These are phyloP conservation scores for Blastobotrys parvus DNA, from an alignment of 805 yeast genomes.

Conservation along the genomic window DNA sequence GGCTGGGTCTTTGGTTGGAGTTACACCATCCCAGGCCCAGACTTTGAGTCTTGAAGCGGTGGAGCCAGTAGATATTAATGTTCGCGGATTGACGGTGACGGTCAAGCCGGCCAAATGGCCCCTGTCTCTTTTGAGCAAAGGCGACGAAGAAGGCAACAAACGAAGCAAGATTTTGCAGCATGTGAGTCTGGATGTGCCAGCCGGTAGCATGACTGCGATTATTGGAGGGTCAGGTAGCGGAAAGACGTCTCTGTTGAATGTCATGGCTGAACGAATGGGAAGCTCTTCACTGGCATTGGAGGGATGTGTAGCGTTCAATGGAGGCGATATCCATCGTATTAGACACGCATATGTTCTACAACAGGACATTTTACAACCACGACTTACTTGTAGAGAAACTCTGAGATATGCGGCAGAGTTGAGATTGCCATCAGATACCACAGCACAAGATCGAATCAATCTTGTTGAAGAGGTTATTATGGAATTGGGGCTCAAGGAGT, in stretches of 20 bases:
- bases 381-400: constrained; percentile 65
- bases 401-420: constrained; percentile 63
- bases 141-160: not conserved
- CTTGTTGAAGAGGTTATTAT: constrained; percentile 53
- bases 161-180: constrained; percentile 36
- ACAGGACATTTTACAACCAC: constrained; percentile 64
- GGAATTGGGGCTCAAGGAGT: constrained; percentile 58
- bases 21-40: too few species aligned
- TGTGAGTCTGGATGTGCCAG: constrained; percentile 50
- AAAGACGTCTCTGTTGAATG: constrained; percentile 70
- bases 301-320: constrained; percentile 25
- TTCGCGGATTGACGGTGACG: too few species aligned
- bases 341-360: constrained; percentile 63
- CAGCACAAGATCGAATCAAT: constrained; percentile 35
- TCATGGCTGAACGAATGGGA: constrained; percentile 26
- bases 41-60: too few species aligned
- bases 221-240: constrained; percentile 88
- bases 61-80: too few species aligned
- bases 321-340: constrained; percentile 24
- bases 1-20: too few species aligned
- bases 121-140: too few species aligned
- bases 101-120: too few species aligned
- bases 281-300: constrained; percentile 14
- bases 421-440: constrained; percentile 43
- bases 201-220: constrained; percentile 64